These are phyloP conservation scores for Tolypocladium album DNA, from an alignment of 2,329 filamentous ascomycete species.

Conservation along the genomic window DNA sequence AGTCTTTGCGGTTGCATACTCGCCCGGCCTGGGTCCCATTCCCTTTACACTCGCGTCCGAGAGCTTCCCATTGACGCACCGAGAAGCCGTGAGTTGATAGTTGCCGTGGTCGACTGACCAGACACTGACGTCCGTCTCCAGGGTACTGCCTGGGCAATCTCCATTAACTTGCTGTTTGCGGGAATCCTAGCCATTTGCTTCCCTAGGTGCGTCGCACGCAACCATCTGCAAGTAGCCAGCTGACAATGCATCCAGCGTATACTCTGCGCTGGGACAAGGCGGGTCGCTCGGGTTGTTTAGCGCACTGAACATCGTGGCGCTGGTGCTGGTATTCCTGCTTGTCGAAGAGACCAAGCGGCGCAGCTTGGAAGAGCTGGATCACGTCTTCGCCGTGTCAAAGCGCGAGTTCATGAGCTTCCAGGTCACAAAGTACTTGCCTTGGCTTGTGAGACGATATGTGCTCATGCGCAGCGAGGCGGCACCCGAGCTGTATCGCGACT, in stretches of 20 bases:
- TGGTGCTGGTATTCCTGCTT: slow-evolving; percentile 32
- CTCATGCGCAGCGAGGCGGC: slow-evolving; percentile 9
- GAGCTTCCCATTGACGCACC: slow-evolving; percentile 36
- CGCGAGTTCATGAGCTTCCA: slow-evolving; percentile 26
- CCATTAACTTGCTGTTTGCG: slow-evolving; percentile 35
- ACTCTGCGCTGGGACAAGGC: slow-evolving; percentile 12
- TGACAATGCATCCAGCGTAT: slow-evolving; percentile 7
- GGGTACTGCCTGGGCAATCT: slow-evolving; percentile 36
- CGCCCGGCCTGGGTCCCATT: slow-evolving; percentile 32
- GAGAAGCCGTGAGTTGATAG: slow-evolving; percentile 25
- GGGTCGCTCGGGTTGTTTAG: slow-evolving; percentile 34
- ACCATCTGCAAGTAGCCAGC: not conserved
- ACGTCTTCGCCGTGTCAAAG: slow-evolving; percentile 27
- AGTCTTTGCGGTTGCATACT: slow-evolving; percentile 31
- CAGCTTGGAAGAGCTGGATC: slow-evolving; percentile 28
- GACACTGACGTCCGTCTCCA: slow-evolving; percentile 8
- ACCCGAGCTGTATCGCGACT: slow-evolving; percentile 22
- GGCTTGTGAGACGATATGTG: slow-evolving; percentile 18
- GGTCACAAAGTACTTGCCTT: slow-evolving; percentile 21
- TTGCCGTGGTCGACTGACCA: not conserved
- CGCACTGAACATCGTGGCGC: slow-evolving; percentile 33
- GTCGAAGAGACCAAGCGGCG: slow-evolving; percentile 30
- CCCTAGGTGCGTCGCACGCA: slow-evolving; percentile 12
- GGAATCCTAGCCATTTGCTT: slow-evolving; percentile 33
- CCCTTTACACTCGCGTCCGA: slow-evolving; percentile 40